Percentiles rank a stretch among this genome's conserved stretches.
These are phyloP conservation scores for Grosmannia huntii DNA, from an alignment of 2,329 filamentous ascomycete genomes.

Conservation along the genomic window DNA sequence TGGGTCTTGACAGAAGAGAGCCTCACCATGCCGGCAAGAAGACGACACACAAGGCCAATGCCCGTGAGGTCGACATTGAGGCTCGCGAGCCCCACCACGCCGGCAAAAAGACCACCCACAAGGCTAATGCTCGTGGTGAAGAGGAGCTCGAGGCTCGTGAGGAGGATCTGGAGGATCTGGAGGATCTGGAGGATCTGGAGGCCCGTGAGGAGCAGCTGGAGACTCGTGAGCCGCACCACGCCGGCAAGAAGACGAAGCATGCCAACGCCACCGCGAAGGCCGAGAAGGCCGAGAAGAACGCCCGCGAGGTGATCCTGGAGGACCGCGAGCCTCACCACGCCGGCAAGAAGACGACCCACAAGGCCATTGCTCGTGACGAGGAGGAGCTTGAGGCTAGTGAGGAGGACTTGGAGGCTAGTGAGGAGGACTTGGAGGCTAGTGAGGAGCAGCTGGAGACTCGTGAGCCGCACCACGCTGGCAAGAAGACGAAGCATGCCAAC, in stretches of 20 bases:
- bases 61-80: slow-evolving; percentile 6
- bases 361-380: slow-evolving; percentile 4
- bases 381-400: slow-evolving; percentile 9
- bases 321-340: slow-evolving; percentile 8
- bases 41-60: slow-evolving; percentile 9
- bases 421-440: slow-evolving; percentile 8
- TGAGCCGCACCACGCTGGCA: slow-evolving; percentile 12
- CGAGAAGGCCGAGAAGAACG: slow-evolving; percentile 9
- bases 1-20: slow-evolving; percentile 4
- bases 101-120: slow-evolving; percentile 10
- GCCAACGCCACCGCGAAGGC: slow-evolving; percentile 2
- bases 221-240: slow-evolving; percentile 11
- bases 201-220: slow-evolving; percentile 5
- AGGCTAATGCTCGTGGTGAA: slow-evolving; percentile 2
- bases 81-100: slow-evolving; percentile 9
- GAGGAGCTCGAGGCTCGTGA: slow-evolving; percentile 8
- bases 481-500: slow-evolving; percentile 9
- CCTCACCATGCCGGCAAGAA: slow-evolving; percentile 7
- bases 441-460: slow-evolving; percentile 5
- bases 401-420: background rate
- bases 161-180: too few species aligned
- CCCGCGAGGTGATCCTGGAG: slow-evolving; percentile 4
- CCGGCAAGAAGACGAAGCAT: slow-evolving; percentile 11
- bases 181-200: too few species aligned
- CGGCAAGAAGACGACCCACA: slow-evolving; percentile 8